Conservation (phyloP, 1,284 basidiomycete species). For the Wallemia ichthyophaga region DNA sequence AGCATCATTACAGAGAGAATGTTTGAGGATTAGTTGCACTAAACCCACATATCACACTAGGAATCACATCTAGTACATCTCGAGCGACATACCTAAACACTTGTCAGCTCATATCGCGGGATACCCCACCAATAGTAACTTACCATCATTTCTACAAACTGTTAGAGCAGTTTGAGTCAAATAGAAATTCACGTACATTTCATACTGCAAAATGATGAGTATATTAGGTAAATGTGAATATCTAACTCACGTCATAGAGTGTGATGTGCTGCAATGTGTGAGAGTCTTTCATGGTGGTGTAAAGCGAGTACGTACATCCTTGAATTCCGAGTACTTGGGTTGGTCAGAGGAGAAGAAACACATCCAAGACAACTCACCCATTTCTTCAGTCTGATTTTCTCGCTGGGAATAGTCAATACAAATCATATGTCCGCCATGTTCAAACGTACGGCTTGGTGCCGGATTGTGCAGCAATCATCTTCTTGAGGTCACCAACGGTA, state of each 20-base stretch:
- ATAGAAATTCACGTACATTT: background rate
- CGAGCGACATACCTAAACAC: background rate
- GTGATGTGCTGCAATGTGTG: background rate
- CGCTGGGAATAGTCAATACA: conserved; percentile 9
- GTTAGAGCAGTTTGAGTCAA: background rate
- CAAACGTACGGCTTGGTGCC: conserved; percentile 33
- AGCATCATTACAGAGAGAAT: background rate
- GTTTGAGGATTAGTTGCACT: background rate
- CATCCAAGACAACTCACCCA: conserved; percentile 22
- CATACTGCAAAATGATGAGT: background rate
- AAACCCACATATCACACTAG: background rate
- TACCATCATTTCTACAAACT: background rate
- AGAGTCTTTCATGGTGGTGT: background rate
- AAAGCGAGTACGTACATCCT: background rate
- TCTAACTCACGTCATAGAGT: background rate
- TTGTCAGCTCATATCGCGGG: background rate
- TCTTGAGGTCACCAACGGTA: conserved; percentile 87
- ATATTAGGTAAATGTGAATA: background rate
- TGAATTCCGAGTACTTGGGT: background rate
- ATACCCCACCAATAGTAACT: background rate
- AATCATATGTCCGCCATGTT: background rate
- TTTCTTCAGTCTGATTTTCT: conserved; percentile 86
- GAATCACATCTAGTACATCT: background rate
- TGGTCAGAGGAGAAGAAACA: background rate
- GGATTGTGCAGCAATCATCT: conserved; percentile 81